phyloP scores from a whole-genome alignment of 2,329 filamentous ascomycete species.

The Epichloe sp. region DNA sequence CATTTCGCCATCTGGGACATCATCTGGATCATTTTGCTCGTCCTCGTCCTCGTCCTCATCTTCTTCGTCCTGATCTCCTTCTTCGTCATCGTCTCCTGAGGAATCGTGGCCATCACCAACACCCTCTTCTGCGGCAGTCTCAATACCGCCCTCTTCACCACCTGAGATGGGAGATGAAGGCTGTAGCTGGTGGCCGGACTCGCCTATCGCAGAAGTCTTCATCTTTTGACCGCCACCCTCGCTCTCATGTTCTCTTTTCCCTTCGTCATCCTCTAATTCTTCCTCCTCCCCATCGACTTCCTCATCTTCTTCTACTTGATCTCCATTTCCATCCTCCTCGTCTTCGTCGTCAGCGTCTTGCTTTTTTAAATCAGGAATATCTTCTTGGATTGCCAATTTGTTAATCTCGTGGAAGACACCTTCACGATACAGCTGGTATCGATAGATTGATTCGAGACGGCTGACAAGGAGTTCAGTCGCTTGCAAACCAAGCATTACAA shows the following conservation, averaged over 20 bases:
- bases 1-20: slow-evolving; percentile 38
- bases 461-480: slow-evolving; percentile 79
- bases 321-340: slow-evolving; percentile 7
- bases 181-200: neutral
- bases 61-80: slow-evolving; percentile 37
- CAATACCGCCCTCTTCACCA: slow-evolving; percentile 9
- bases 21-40: slow-evolving; percentile 38
- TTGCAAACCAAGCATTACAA: slow-evolving; percentile 79
- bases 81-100: slow-evolving; percentile 29
- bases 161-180: neutral
- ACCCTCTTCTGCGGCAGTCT: slow-evolving; percentile 23
- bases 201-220: slow-evolving; percentile 12
- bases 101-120: slow-evolving; percentile 25
- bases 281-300: slow-evolving; percentile 1
- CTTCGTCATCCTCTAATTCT: neutral
- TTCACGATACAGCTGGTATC: slow-evolving; percentile 93
- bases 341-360: slow-evolving; percentile 8
- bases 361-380: slow-evolving; percentile 6
- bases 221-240: slow-evolving; percentile 8
- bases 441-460: slow-evolving; percentile 75
- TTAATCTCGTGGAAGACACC: slow-evolving; percentile 87
- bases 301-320: slow-evolving; percentile 13
- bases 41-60: slow-evolving; percentile 38
- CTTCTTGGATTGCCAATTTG: slow-evolving; percentile 52
- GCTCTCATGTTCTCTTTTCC: neutral